Conservation (phyloP, 768 basidiomycete species). For the Lentinula aciculospora region DNA sequence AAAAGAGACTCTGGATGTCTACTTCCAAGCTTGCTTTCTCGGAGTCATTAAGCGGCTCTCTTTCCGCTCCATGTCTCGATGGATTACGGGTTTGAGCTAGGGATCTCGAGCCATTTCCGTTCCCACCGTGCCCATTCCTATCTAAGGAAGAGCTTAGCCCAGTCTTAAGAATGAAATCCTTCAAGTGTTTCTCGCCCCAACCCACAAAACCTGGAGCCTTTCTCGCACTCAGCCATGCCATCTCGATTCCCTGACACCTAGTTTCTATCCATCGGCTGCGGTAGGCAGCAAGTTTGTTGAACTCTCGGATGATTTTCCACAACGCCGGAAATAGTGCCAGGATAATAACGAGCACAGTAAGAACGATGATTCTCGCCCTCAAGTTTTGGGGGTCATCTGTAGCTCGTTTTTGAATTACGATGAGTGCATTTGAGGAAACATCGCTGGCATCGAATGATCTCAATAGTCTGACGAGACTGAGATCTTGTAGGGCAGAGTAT, state of each 20-base stretch:
- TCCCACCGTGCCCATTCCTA: constrained; percentile 20
- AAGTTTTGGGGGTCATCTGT: constrained; percentile 34
- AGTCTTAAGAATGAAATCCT: constrained; percentile 59
- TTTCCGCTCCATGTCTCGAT: constrained; percentile 18
- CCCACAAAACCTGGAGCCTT: constrained; percentile 62
- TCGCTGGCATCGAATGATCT: constrained; percentile 45
- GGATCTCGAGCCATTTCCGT: constrained; percentile 19
- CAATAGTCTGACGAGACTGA: constrained; percentile 72
- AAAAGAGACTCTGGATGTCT: constrained; percentile 69
- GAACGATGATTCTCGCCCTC: constrained; percentile 60
- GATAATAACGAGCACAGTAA: constrained; percentile 56
- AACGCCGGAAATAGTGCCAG: constrained; percentile 64
- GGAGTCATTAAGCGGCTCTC: constrained; percentile 27
- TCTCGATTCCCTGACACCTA: constrained; percentile 62
- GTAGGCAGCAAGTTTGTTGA: constrained; percentile 48
- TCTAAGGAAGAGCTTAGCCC: constrained; percentile 61
- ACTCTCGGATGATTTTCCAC: constrained; percentile 59
- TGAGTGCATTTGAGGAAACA: constrained; percentile 25
- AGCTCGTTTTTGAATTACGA: constrained; percentile 27
- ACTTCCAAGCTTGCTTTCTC: constrained; percentile 48
- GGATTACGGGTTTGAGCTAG: constrained; percentile 19
- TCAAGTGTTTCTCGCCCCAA: constrained; percentile 71
- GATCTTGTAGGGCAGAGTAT: constrained; percentile 66
- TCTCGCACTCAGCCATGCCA: constrained; percentile 67
- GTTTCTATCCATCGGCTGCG: constrained; percentile 56